Base-by-base conservation (phyloP, 495 filamentous ascomycete genomes). In the Lophium mytilinum region DNA sequence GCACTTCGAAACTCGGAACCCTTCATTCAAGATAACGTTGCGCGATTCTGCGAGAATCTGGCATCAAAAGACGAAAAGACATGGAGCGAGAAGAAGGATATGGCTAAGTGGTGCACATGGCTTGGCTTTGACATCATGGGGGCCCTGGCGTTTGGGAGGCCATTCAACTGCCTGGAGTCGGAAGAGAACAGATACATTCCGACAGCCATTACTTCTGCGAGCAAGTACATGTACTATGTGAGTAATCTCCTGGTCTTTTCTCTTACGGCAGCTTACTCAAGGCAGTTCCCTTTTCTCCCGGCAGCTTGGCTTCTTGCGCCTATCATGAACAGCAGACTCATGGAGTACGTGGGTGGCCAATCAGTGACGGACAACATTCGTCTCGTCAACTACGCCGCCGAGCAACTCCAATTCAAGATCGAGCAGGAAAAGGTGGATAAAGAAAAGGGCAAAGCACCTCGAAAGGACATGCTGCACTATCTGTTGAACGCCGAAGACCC, bases 181-280 rank as follows among this genome's bases (percentile, higher is more conserved):
- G 48, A 39, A 8, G 51, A 62, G 30, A 53, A 68, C 45, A 49
- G 65, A 11, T 59, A 54, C 21, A 46, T 63, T 11, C 46, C 80
- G 11, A 74, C 81, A 40, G 75, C 77, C 41, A 64, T 84, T 0
- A 73, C 83, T 24, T 75, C 74, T 15, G 62, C 66, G 10, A 54
- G 37, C 17, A 55, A 37, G 52, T 68, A 64, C 40, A 37, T 69
- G 18, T 63, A 66, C 53, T 68, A 66, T 37, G 58, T 64, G 36
- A 45, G 52, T 2, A 15, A 10, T 9, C 5, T 19, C 24, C 15
- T 46, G 17, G 3, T 18, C 4, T 47, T 1, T 24, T 39, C 9
- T n/a, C 39, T 2, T 14, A 42, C 12, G 3, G 8, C 39, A 42
- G 17, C 39, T 18, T 18, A 42, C 14, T 2, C 3, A 42, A 18